phyloP scores from a whole-genome alignment of 768 basidiomycete species.

The Clavaria fumosa region DNA sequence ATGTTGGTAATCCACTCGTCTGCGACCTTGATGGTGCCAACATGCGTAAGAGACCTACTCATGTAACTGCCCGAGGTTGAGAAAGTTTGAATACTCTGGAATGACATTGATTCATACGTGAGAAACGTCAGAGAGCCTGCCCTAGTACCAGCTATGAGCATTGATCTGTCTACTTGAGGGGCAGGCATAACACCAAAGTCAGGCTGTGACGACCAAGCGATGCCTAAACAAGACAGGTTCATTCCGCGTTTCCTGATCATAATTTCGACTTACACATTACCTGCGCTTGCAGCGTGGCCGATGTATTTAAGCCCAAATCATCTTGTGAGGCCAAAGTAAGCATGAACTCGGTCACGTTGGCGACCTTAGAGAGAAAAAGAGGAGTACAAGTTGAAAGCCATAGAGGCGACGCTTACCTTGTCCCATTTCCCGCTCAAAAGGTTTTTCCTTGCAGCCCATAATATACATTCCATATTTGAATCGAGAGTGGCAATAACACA shows the following conservation, averaged over 20 bases:
- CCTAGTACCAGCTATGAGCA: constrained; percentile 55
- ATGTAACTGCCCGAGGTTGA: no score
- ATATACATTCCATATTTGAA: constrained; percentile 58
- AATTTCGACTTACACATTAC: constrained; percentile 5
- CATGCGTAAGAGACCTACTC: constrained; percentile 14
- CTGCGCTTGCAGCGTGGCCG: constrained; percentile 11
- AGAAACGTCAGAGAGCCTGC: constrained; percentile 48
- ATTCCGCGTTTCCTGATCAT: neutral
- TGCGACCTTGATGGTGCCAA: constrained; percentile 27
- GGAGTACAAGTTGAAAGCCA: neutral
- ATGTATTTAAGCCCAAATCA: constrained; percentile 8
- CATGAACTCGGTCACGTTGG: constrained; percentile 39
- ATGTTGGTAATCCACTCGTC: constrained; percentile 52
- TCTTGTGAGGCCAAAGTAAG: constrained; percentile 14
- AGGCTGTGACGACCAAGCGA: constrained; percentile 53
- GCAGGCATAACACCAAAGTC: constrained; percentile 37
- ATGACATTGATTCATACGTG: constrained; percentile 26
- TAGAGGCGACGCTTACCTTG: constrained; percentile 21
- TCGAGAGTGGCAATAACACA: constrained; percentile 54
- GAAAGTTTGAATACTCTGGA: no score
- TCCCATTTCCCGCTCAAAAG: constrained; percentile 60
- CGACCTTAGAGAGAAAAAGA: constrained; percentile 24
- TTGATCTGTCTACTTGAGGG: constrained; percentile 38
- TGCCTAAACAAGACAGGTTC: constrained; percentile 27
- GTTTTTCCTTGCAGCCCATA: constrained; percentile 56